Percentiles rank a stretch among this genome's conserved stretches.
phyloP scores from a whole-genome alignment of 1,284 basidiomycete genomes.

The Kalmanozyma brasiliensis region DNA sequence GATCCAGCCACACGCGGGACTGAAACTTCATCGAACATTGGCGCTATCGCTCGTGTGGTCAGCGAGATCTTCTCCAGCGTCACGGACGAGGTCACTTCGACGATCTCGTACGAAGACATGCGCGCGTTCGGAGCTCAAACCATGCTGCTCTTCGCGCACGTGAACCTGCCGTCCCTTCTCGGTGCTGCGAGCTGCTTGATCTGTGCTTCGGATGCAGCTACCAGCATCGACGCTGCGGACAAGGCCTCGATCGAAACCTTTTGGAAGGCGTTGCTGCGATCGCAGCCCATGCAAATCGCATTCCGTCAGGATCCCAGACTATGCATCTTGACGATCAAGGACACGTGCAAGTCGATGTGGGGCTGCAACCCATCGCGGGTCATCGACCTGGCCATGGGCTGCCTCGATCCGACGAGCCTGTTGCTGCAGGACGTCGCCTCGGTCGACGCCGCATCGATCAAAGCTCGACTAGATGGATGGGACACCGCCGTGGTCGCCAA shows the following conservation, averaged over 20 bases:
- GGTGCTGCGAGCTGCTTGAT: conserved; percentile 21
- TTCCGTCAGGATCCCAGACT: conserved; percentile 34
- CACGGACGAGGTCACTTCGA: conserved; percentile 4
- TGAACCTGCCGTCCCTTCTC: conserved; percentile 26
- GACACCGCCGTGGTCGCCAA: conserved; percentile 33
- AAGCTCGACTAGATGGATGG: conserved; percentile 38
- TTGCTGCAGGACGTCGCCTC: conserved; percentile 23
- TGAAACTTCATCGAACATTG: conserved; percentile 16
- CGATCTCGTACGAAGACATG: conserved; percentile 18
- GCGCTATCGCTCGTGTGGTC: conserved; percentile 11
- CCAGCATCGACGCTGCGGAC: conserved; percentile 10
- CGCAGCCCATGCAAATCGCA: conserved; percentile 35
- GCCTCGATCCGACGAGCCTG: conserved; percentile 36
- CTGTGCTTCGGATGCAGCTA: conserved; percentile 24
- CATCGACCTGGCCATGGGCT: conserved; percentile 26
- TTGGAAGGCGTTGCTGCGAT: conserved; percentile 30
- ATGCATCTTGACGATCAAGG: conserved; percentile 26
- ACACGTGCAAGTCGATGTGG: conserved; percentile 43
- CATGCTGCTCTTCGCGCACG: conserved; percentile 31
- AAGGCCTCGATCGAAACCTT: conserved; percentile 22
- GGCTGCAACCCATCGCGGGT: conserved; percentile 29
- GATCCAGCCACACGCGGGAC: conserved; percentile 33
- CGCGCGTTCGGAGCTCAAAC: conserved; percentile 36
- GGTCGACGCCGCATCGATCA: conserved; percentile 25
- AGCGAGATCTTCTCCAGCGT: conserved; percentile 30